These are phyloP conservation scores for Endocalyx cinctus DNA, from an alignment of 2,329 filamentous ascomycete species.

Conservation along the genomic window DNA sequence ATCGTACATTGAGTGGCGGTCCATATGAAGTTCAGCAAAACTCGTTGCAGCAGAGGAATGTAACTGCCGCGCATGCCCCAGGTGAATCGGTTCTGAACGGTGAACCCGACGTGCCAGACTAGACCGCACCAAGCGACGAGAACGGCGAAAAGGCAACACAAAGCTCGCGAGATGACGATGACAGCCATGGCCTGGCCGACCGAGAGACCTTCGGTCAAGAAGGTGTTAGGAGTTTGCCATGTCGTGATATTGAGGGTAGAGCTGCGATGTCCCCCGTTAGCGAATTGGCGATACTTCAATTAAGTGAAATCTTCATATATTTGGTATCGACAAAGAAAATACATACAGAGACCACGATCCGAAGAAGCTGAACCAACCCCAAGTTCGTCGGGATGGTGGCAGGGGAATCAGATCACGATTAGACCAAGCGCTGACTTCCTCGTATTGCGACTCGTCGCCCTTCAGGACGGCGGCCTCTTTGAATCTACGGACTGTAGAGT, in stretches of 20 bases:
- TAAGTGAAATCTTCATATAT: no score
- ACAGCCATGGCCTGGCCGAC: slow-evolving; percentile 41
- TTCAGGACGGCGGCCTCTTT: slow-evolving; percentile 27
- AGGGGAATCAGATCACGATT: slow-evolving; percentile 37
- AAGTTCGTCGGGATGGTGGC: slow-evolving; percentile 37
- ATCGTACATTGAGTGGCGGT: no score
- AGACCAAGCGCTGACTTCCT: slow-evolving; percentile 43
- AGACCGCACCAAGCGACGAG: slow-evolving; percentile 41
- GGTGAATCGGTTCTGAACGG: slow-evolving; percentile 41
- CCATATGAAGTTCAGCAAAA: slow-evolving; percentile 46
- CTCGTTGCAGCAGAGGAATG: slow-evolving; percentile 40
- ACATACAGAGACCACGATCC: slow-evolving; percentile 35
- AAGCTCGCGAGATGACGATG: slow-evolving; percentile 36
- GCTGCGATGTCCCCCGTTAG: slow-evolving; percentile 2
- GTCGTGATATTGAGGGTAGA: slow-evolving; percentile 32
- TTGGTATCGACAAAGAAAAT: no score
- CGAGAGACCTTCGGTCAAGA: slow-evolving; percentile 40
- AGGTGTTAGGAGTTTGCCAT: slow-evolving; percentile 41
- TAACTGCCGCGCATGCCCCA: slow-evolving; percentile 45
- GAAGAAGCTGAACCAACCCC: slow-evolving; percentile 42
- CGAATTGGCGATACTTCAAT: not conserved
- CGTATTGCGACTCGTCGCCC: slow-evolving; percentile 32
- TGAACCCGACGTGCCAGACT: slow-evolving; percentile 45
- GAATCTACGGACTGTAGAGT: slow-evolving; percentile 14
- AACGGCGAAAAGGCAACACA: slow-evolving; percentile 37